Percentiles rank a stretch among this genome's conserved stretches.
These are phyloP conservation scores for Populus davidiana DNA, from an alignment of 345 rosid genomes.

Conservation along the genomic window DNA sequence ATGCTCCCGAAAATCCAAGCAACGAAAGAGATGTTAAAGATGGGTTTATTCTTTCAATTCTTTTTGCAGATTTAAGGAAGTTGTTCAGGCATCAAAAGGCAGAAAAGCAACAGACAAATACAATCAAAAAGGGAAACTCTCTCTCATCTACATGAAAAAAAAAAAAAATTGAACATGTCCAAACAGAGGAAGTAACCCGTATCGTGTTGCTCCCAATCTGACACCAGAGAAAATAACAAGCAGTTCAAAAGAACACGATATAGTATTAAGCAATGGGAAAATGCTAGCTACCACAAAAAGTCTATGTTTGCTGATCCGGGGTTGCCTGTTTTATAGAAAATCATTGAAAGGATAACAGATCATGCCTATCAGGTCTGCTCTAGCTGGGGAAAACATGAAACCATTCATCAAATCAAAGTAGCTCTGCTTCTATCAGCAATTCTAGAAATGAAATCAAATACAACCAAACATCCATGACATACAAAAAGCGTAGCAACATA, in stretches of 20 bases:
- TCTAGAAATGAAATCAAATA: conserved; percentile 18
- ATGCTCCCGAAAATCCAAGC: conserved; percentile 41
- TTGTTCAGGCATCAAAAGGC: conserved; percentile 23
- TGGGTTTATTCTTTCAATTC: conserved; percentile 33
- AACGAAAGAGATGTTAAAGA: conserved; percentile 41
- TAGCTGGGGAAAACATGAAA: conserved; percentile 17
- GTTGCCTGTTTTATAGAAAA: conserved; percentile 11
- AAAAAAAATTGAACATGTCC: conserved; percentile 37
- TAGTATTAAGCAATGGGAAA: conserved; percentile 6
- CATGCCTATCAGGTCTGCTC: conserved; percentile 21
- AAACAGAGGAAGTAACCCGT: conserved; percentile 17
- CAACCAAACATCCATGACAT: conserved; percentile 13
- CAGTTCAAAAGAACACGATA: conserved; percentile 6
- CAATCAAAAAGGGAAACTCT: conserved; percentile 15
- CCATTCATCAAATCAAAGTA: conserved; percentile 4
- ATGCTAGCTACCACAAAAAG: conserved; percentile 7
- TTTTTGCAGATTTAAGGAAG: conserved; percentile 45
- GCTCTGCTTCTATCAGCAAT: conserved; percentile 26
- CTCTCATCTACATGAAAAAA: conserved; percentile 24
- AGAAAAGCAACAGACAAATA: conserved; percentile 25
- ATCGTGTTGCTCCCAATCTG: background rate
- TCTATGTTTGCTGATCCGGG: conserved; percentile 16
- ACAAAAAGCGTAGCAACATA: conserved; percentile 16
- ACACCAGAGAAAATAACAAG: conserved; percentile 6
- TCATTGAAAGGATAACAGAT: conserved; percentile 10